Percentiles rank a stretch among this genome's conserved stretches.
Conservation (phyloP, 2,329 filamentous ascomycete species). For the Tolypocladium paradoxum region DNA sequence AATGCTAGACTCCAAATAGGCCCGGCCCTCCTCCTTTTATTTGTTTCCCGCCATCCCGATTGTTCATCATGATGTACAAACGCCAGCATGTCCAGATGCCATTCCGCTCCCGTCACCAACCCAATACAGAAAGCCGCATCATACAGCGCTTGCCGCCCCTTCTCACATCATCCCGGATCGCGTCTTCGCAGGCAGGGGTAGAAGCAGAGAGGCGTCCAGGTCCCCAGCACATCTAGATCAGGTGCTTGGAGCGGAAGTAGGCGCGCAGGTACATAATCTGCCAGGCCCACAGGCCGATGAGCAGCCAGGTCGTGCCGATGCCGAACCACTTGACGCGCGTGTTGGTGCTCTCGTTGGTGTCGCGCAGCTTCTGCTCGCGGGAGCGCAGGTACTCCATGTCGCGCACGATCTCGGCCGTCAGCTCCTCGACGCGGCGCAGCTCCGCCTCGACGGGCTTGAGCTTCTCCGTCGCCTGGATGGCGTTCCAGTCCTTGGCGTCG, state of each 20-base stretch:
- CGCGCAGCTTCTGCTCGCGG: slow-evolving; percentile 88
- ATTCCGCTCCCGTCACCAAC: neutral
- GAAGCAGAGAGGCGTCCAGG: neutral
- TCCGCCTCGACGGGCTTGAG: slow-evolving; percentile 95
- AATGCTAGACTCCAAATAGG: neutral
- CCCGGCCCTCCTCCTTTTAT: neutral
- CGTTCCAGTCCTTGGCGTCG: slow-evolving; percentile 96
- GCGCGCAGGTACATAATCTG: slow-evolving; percentile 96
- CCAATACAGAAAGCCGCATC: neutral
- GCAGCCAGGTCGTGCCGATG: slow-evolving; percentile 81
- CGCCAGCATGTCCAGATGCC: slow-evolving; percentile 6
- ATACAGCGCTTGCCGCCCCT: neutral
- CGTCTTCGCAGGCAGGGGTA: neutral
- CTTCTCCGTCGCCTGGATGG: slow-evolving; percentile 93
- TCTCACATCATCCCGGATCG: neutral
- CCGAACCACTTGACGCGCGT: slow-evolving; percentile 98
- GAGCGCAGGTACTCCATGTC: slow-evolving; percentile 94
- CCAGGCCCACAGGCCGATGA: slow-evolving; percentile 85
- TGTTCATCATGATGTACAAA: slow-evolving; percentile 22
- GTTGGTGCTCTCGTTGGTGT: slow-evolving; percentile 99
- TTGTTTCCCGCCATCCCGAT: slow-evolving; percentile 8
- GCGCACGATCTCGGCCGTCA: slow-evolving; percentile 73
- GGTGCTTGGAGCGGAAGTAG: slow-evolving; percentile 66
- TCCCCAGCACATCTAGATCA: slow-evolving; percentile 18
- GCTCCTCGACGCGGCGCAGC: slow-evolving; percentile 83